Percentiles rank a stretch among this genome's conserved stretches.
phyloP scores from a whole-genome alignment of 106 monocot genomes.

The Alisma plantagoaquatica region DNA sequence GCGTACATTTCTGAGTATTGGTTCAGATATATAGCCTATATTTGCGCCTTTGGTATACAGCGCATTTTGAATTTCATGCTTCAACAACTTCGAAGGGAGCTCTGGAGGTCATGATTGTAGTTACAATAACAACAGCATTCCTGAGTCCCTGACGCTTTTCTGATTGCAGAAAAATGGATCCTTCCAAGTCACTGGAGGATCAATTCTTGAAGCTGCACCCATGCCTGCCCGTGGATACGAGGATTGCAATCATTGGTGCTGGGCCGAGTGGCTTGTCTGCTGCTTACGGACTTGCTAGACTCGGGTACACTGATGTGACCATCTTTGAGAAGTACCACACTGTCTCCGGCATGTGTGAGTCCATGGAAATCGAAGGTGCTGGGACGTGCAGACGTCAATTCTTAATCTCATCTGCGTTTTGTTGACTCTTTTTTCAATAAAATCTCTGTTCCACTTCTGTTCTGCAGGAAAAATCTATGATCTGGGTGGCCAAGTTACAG shows the following conservation, averaged over 20 bases:
- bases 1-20: no score
- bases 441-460: background rate
- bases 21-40: no score
- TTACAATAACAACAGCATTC: no score
- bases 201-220: conserved; percentile 44
- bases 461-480: conserved; percentile 33
- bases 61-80: no score
- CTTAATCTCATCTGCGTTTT: background rate
- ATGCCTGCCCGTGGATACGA: conserved; percentile 25
- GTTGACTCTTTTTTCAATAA: background rate
- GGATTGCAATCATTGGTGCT: conserved; percentile 36
- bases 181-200: conserved; percentile 19
- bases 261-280: conserved; percentile 47
- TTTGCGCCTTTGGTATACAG: no score
- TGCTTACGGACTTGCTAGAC: conserved; percentile 42
- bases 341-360: conserved; percentile 51
- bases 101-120: no score
- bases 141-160: no score
- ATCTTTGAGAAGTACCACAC: conserved; percentile 30
- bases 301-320: conserved; percentile 36
- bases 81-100: no score
- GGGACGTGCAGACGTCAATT: background rate
- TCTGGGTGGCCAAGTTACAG: conserved; percentile 51
- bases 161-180: conserved; percentile 15
- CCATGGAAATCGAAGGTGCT: conserved; percentile 36